phyloP scores from a whole-genome alignment of 805 yeast genomes.

The Wickerhamomyces canadensis region DNA sequence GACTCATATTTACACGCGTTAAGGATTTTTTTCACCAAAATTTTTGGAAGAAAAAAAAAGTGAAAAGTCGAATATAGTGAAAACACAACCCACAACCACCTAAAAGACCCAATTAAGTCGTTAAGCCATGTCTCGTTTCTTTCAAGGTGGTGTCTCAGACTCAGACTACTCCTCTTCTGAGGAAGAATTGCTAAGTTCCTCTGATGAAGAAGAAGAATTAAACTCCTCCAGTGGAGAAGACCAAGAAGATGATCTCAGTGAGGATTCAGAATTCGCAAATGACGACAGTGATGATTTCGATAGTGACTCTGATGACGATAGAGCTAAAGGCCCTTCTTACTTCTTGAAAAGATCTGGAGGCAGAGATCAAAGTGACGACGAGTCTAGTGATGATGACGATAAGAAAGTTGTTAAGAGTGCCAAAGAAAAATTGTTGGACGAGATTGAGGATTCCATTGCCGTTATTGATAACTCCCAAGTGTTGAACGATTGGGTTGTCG shows the following conservation, averaged over 20 bases:
- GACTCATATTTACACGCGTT: conserved; percentile 11
- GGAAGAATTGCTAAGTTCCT: conserved; percentile 38
- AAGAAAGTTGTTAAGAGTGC: conserved; percentile 89
- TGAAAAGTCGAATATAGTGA: conserved; percentile 8
- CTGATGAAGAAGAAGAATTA: conserved; percentile 33
- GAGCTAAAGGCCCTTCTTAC: conserved; percentile 39
- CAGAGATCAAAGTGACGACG: conserved; percentile 34
- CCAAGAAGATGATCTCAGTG: conserved; percentile 22
- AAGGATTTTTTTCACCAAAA: conserved; percentile 8
- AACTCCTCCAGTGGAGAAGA: conserved; percentile 26
- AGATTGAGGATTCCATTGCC: conserved; percentile 62
- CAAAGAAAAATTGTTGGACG: conserved; percentile 87
- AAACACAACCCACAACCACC: neutral
- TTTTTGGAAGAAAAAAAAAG: conserved; percentile 15
- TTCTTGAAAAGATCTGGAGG: conserved; percentile 35
- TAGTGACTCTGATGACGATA: conserved; percentile 38
- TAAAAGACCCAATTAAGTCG: conserved; percentile 1
- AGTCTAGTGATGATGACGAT: conserved; percentile 59
- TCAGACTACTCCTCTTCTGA: conserved; percentile 39
- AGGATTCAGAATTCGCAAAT: conserved; percentile 32
- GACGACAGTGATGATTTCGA: conserved; percentile 33
- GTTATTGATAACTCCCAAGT: conserved; percentile 64
- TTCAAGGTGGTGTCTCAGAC: conserved; percentile 47
- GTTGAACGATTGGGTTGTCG: conserved; percentile 74
- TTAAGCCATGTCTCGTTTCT: conserved; percentile 81